phyloP scores from a whole-genome alignment of 768 basidiomycete species.

The Calvatia gigantea region DNA sequence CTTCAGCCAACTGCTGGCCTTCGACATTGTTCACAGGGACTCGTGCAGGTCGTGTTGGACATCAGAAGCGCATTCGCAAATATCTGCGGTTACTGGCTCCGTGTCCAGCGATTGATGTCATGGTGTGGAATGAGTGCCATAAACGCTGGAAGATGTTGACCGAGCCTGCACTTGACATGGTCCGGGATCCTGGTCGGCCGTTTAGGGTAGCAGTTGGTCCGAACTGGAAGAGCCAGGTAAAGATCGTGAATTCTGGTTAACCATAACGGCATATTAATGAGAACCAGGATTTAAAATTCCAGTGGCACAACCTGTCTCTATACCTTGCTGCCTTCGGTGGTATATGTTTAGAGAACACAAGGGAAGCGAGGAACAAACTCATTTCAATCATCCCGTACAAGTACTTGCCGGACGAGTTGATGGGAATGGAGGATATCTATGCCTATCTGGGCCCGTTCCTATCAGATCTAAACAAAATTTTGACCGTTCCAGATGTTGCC shows the following conservation, averaged over 20 bases:
- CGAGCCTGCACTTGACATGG: constrained; percentile 48
- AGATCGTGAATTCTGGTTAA: constrained; percentile 1
- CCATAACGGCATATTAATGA: background rate
- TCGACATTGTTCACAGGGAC: constrained; percentile 11
- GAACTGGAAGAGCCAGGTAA: constrained; percentile 26
- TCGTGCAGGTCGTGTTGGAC: constrained; percentile 61
- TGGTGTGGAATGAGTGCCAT: constrained; percentile 83
- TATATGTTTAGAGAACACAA: constrained; percentile 32
- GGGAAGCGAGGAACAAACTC: constrained; percentile 44
- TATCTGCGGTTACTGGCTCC: constrained; percentile 61
- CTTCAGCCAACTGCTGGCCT: constrained; percentile 7
- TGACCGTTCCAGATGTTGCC: constrained; percentile 58
- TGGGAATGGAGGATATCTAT: constrained; percentile 55
- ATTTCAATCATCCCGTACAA: constrained; percentile 50
- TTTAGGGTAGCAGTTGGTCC: constrained; percentile 22
- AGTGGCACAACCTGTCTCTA: constrained; percentile 84
- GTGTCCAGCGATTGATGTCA: constrained; percentile 64
- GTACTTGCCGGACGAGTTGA: constrained; percentile 68
- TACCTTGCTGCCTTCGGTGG: constrained; percentile 77
- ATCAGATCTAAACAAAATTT: constrained; percentile 60
- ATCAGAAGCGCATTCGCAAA: constrained; percentile 79
- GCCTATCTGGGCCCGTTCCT: constrained; percentile 66
- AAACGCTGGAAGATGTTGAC: constrained; percentile 68
- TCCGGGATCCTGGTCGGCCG: constrained; percentile 28
- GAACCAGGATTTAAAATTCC: constrained; percentile 62